A percentile compares a stretch with the other conserved stretches of the same genome.
Conservation (phyloP, 2,329 filamentous ascomycete species). For the Colletotrichum agaves region DNA sequence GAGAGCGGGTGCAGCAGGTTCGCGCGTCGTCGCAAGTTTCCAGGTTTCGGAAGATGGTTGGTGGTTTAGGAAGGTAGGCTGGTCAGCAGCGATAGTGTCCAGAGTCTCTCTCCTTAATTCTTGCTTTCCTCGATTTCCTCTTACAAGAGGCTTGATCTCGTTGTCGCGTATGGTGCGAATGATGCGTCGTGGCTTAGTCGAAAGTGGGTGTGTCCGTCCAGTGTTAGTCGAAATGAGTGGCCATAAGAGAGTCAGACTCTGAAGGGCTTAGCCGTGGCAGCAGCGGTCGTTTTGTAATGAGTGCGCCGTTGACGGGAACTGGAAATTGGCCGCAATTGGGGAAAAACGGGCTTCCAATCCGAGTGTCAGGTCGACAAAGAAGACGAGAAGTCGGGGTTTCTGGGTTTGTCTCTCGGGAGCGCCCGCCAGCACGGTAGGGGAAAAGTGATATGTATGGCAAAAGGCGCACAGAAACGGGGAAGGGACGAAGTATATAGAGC, state of each 20-base stretch:
- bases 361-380: constrained; percentile 21
- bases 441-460: constrained; percentile 12
- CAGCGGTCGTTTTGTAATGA: not conserved
- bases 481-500: constrained; percentile 34
- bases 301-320: not conserved
- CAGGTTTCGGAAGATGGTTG: not conserved
- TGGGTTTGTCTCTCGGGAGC: constrained; percentile 35
- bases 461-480: constrained; percentile 27
- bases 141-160: not conserved
- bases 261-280: not conserved
- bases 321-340: constrained; percentile 7
- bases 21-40: constrained; percentile 34
- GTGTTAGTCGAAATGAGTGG: constrained; percentile 29
- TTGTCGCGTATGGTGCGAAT: constrained; percentile 13
- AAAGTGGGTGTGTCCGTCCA: not conserved
- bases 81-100: too few species aligned
- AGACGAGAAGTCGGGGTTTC: not conserved
- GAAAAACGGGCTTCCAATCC: constrained; percentile 15
- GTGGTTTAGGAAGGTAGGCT: too few species aligned
- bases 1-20: constrained; percentile 6
- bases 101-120: not conserved
- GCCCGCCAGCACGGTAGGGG: constrained; percentile 33
- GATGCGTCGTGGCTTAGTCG: constrained; percentile 29
- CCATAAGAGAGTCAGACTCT: constrained; percentile 11
- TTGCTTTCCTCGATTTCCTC: not conserved